phyloP scores from a whole-genome alignment of 2,329 filamentous ascomycete species.

The Teratosphaeria nubilosa region DNA sequence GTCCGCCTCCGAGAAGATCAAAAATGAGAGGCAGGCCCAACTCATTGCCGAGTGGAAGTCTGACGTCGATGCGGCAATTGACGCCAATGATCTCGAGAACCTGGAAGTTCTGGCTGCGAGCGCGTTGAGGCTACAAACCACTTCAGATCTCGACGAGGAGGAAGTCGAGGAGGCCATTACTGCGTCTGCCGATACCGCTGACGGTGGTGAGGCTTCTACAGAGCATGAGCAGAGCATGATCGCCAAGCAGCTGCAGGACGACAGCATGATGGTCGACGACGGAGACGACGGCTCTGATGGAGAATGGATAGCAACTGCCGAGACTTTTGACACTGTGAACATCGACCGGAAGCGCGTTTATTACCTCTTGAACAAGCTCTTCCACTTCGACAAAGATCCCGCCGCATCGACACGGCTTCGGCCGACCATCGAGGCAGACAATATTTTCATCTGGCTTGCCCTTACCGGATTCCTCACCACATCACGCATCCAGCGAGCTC shows the following conservation, averaged over 20 bases:
- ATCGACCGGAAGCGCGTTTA: not conserved
- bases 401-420: not conserved
- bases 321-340: not conserved
- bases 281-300: not conserved
- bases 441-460: conserved; percentile 51
- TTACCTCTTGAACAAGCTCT: conserved; percentile 9
- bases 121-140: conserved; percentile 8
- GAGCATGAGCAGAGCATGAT: not conserved
- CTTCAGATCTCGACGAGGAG: conserved; percentile 2
- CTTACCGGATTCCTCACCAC: conserved; percentile 42
- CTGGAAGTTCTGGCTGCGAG: conserved; percentile 22
- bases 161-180: not conserved
- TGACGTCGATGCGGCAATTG: conserved; percentile 15
- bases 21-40: conserved; percentile 7
- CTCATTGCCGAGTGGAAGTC: conserved; percentile 20
- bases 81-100: conserved; percentile 12
- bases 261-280: not conserved
- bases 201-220: conserved; percentile 2
- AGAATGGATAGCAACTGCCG: not conserved
- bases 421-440: conserved; percentile 18
- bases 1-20: conserved; percentile 18
- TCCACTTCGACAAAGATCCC: not conserved
- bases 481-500: conserved; percentile 34
- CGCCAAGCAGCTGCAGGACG: not conserved
- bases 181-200: not conserved